These are phyloP conservation scores for Scheffersomyces lignosus DNA, from an alignment of 805 yeast genomes.

Conservation along the genomic window DNA sequence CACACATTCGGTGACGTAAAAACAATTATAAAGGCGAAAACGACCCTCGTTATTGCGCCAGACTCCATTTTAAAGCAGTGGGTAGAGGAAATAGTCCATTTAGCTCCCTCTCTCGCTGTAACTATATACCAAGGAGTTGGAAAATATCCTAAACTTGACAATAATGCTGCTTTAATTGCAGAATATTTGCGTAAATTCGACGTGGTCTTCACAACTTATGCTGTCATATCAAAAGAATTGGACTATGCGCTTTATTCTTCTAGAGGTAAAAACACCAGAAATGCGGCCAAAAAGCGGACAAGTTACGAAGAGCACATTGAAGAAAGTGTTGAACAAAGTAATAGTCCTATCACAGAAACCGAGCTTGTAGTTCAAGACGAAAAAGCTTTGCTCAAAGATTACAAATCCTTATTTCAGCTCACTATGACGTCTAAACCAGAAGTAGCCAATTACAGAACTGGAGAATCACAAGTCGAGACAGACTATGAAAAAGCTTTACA, in stretches of 20 bases:
- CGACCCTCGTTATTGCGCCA: conserved; percentile 86
- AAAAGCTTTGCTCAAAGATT: conserved; percentile 14
- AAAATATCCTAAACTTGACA: conserved; percentile 22
- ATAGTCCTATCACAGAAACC: not conserved
- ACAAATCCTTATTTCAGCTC: conserved; percentile 26
- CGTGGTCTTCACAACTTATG: conserved; percentile 78
- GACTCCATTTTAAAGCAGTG: conserved; percentile 83
- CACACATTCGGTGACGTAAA: conserved; percentile 43
- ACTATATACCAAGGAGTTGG: conserved; percentile 62
- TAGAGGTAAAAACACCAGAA: conserved; percentile 47
- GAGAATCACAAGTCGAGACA: conserved; percentile 20
- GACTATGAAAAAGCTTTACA: conserved; percentile 34
- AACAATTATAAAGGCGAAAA: conserved; percentile 51
- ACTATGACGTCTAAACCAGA: conserved; percentile 25
- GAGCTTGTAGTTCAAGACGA: conserved; percentile 2
- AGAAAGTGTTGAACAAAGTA: conserved; percentile 12
- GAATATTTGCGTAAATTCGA: conserved; percentile 62
- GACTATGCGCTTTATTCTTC: conserved; percentile 78
- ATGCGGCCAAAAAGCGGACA: conserved; percentile 27
- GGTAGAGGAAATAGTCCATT: conserved; percentile 65
- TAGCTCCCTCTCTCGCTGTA: conserved; percentile 62
- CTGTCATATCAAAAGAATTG: conserved; percentile 68
- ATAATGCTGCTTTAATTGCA: conserved; percentile 46
- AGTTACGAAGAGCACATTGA: conserved; percentile 13
- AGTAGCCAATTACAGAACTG: conserved; percentile 23